phyloP scores from a whole-genome alignment of 306 rosid species.

The Datisca glomerata region DNA sequence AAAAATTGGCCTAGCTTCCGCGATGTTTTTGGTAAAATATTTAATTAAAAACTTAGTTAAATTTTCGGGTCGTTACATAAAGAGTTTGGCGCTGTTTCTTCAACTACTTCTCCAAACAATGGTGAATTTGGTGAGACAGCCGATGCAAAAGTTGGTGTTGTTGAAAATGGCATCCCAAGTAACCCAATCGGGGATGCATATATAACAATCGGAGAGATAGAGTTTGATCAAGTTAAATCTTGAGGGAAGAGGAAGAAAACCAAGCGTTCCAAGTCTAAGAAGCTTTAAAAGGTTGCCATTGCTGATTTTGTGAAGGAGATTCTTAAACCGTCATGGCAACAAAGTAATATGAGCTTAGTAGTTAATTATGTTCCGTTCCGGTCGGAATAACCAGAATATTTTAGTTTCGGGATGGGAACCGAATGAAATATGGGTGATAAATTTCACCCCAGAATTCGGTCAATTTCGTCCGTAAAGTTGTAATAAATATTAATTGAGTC shows the following conservation, averaged over 20 bases:
- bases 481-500: too few relatives aligned
- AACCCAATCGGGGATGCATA: too few relatives aligned
- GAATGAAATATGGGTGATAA: too few relatives aligned
- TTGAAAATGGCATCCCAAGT: slow-evolving; percentile 61
- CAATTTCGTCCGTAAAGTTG: too few relatives aligned
- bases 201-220: slow-evolving; percentile 46
- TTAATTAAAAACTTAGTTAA: too few relatives aligned
- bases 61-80: too few relatives aligned
- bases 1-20: too few relatives aligned
- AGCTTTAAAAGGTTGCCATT: slow-evolving; percentile 72
- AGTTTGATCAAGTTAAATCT: slow-evolving; percentile 63
- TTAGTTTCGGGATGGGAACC: too few relatives aligned
- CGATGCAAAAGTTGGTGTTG: slow-evolving; percentile 77
- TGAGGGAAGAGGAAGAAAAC: slow-evolving; percentile 58
- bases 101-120: slow-evolving; percentile 61
- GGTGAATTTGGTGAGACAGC: slow-evolving; percentile 89
- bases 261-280: slow-evolving; percentile 75
- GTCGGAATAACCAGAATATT: too few relatives aligned
- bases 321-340: slow-evolving; percentile 96
- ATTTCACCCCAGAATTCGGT: too few relatives aligned
- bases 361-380: too few relatives aligned
- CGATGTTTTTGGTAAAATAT: too few relatives aligned
- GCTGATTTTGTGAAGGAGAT: slow-evolving; percentile 93
- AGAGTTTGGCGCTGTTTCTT: slow-evolving; percentile 53
- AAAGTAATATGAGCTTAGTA: slow-evolving; percentile 97